Evolutionary conservation across 2,329 filamentous ascomycete species (phyloP).

Genomic region (Remersonia thermophila): DNA sequence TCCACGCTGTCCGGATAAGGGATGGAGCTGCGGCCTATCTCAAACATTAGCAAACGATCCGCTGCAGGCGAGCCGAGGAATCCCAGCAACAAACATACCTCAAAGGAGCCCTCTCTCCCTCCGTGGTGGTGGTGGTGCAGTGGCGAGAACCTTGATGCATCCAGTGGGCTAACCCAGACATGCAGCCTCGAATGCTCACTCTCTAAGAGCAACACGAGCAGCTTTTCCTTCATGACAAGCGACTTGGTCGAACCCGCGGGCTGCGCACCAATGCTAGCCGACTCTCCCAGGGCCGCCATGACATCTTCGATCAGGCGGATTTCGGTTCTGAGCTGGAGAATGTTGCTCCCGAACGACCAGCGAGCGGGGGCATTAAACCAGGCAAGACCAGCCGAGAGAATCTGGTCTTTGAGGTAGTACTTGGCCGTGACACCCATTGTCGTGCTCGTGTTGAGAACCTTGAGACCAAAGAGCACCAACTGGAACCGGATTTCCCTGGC

Average conservation of each 20-base stretch:
- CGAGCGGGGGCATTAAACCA: conserved; percentile 79
- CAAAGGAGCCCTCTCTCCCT: conserved; percentile 26
- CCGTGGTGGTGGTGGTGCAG: conserved; percentile 27
- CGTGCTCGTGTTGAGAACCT: conserved; percentile 61
- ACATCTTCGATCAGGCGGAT: conserved; percentile 71
- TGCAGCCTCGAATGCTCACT: conserved; percentile 72
- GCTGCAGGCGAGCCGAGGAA: too few species aligned
- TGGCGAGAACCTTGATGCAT: conserved; percentile 34
- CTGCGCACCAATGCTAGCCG: conserved; percentile 46
- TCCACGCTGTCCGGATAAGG: conserved; percentile 74
- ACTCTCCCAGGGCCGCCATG: conserved; percentile 48
- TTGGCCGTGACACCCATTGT: conserved; percentile 50
- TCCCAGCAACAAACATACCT: conserved; percentile 21
- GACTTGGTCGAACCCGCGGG: conserved; percentile 46
- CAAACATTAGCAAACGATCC: conserved; percentile 1
- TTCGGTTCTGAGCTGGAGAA: conserved; percentile 87
- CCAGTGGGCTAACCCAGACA: conserved; percentile 80
- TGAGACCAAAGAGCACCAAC: conserved; percentile 69
- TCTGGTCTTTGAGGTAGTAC: conserved; percentile 79
- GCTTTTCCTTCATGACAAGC: conserved; percentile 65
- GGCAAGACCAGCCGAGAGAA: conserved; percentile 70
- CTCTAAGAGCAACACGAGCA: conserved; percentile 69
- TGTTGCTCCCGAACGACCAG: conserved; percentile 94
- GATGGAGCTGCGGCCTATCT: conserved; percentile 42
- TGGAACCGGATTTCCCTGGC: conserved; percentile 88